These are phyloP conservation scores for Citrus sinensis DNA, from an alignment of 345 rosid species.

Conservation along the genomic window DNA sequence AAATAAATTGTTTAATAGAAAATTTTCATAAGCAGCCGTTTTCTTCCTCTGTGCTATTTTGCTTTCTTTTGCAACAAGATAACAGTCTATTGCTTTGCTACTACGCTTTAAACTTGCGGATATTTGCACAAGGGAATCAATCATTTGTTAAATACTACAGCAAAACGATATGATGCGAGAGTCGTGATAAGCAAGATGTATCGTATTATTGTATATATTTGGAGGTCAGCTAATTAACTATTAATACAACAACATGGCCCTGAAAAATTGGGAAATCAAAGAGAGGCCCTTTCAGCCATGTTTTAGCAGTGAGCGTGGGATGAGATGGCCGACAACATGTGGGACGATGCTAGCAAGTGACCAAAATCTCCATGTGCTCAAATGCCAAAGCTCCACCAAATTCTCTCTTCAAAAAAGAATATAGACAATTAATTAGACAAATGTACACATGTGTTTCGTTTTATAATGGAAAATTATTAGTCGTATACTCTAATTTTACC, in stretches of 20 bases:
- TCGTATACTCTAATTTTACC: no score
- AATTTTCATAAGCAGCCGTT: no score
- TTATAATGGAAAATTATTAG: no score
- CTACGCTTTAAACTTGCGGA: no score
- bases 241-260: not conserved
- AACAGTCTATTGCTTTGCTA: no score
- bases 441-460: not conserved
- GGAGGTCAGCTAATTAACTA: not conserved
- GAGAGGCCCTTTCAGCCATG: not conserved
- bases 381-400: not conserved
- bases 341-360: not conserved
- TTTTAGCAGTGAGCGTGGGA: not conserved
- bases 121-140: no score
- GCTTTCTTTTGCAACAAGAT: no score
- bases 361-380: not conserved
- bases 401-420: not conserved
- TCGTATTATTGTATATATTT: not conserved
- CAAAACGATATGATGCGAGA: not conserved
- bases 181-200: not conserved
- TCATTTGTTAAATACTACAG: no score
- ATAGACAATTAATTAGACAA: not conserved
- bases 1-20: no score
- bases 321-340: constrained; percentile 2
- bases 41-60: no score
- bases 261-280: not conserved